Evolutionary conservation across 2,329 filamentous ascomycete genomes (phyloP).

Genomic region (Fusarium fujikuroi): DNA sequence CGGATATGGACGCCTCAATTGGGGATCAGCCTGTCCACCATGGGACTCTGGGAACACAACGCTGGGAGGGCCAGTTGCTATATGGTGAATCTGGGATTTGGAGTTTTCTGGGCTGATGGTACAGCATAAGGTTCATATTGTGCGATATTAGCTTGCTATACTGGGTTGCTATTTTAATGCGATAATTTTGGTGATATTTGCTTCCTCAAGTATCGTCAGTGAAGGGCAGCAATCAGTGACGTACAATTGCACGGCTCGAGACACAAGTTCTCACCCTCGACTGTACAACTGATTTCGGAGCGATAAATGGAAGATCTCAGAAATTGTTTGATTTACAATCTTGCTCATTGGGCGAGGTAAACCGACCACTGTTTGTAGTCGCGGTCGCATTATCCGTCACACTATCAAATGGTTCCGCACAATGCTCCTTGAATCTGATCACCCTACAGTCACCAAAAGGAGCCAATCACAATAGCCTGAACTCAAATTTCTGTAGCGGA

Average conservation of each 20-base stretch:
- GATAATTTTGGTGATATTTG: background rate
- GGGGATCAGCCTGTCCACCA: too few species aligned
- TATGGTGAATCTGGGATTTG: too few species aligned
- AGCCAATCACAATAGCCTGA: background rate
- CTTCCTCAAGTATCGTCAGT: too few species aligned
- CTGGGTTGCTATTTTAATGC: background rate
- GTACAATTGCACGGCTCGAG: fast-evolving
- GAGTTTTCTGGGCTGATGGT: background rate
- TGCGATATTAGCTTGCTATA: background rate
- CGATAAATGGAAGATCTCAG: too few species aligned
- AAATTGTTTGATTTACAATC: fast-evolving
- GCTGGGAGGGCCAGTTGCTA: fast-evolving
- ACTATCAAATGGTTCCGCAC: fast-evolving
- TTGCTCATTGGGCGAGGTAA: fast-evolving
- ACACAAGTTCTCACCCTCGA: background rate
- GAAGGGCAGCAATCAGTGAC: fast-evolving
- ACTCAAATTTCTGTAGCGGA: background rate
- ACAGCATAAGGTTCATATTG: background rate
- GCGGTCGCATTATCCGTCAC: fast-evolving
- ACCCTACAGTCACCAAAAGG: fast-evolving
- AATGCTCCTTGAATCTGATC: fast-evolving
- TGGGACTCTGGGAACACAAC: fast-evolving
- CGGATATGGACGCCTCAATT: fast-evolving
- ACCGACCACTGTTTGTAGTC: background rate
- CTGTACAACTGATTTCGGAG: too few species aligned